Base-by-base conservation (phyloP, 1,284 basidiomycete genomes). In the Amylostereum chailletii region DNA sequence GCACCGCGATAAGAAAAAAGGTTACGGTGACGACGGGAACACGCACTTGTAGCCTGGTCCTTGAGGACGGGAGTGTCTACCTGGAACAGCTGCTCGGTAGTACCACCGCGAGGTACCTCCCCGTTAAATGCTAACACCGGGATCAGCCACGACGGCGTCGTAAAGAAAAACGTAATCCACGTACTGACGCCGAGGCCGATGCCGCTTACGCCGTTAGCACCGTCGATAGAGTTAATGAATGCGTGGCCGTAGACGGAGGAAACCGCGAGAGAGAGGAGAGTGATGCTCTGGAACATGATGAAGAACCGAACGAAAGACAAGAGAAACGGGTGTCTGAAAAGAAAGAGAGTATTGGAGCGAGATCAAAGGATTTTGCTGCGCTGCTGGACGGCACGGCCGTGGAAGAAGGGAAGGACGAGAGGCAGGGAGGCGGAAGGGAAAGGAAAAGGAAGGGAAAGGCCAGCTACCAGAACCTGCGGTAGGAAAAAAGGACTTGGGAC, bases 31-130 rank as follows among this genome's bases (percentile, higher is more conserved):
- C 34, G 41, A 8, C 32, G 31, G 29, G 19, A 30, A 7, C 11
- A 48, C 46, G 37, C 11, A 48, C 46, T 37, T 9, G 46, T 48
- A n/a, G 38, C 40, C 32, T 31, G 31, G 31, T 48, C 46, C 46
- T 48, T 48, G 8, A 48, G 46, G 2, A 48, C 46, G 19, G 46
- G 46, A 3, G 46, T 48, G 33, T 48, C 46, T 11, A 48, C 38
- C 46, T 48, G 46, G 46, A 48, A 48, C n/a, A 39, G 46, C 46
- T 48, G 46, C 39, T 48, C 46, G 30, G 5, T 32, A 5, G 46
- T 48, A 5, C 46, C 46, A 19, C 34, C 34, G 11, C 46, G 46
- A 9, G 36, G 37, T 19, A 48, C 40, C 27, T 38, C 19, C 32
- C 46, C 46, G 19, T 38, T 48, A 29, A 41, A 41, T 19, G 38